phyloP scores from a whole-genome alignment of 257 asterid species.

The Scutellaria minor region DNA sequence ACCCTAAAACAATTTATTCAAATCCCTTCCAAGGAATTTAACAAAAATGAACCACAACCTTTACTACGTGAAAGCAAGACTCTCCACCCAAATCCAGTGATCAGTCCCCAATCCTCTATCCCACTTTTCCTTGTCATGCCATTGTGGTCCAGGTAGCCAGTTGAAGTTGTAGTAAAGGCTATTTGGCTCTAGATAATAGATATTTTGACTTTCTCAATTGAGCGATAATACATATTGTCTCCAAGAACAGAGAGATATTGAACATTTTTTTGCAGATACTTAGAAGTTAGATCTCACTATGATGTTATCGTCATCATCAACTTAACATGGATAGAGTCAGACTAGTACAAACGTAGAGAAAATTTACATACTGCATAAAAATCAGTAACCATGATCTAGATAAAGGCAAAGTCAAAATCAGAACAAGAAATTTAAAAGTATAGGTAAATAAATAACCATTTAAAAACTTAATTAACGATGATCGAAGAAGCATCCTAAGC shows the following conservation, averaged over 20 bases:
- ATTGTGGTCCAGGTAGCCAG: background rate
- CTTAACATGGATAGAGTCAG: background rate
- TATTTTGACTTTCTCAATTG: background rate
- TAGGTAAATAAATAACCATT: no score
- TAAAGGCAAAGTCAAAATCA: background rate
- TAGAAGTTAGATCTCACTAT: background rate
- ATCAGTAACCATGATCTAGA: no score
- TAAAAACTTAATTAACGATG: no score
- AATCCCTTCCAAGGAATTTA: background rate
- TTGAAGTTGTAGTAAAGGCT: background rate
- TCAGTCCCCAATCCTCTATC: no score
- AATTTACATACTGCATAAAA: no score
- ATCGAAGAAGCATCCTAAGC: no score
- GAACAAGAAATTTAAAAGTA: no score
- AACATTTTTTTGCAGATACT: background rate
- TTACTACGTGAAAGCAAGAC: no score
- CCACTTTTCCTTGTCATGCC: background rate
- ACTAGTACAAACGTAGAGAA: no score
- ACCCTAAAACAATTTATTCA: background rate
- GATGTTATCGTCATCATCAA: no score
- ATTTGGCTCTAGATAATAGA: background rate
- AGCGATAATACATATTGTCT: background rate
- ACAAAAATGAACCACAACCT: no score
- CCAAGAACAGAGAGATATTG: background rate
- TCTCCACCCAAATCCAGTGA: no score